Evolutionary conservation across 2,329 filamentous ascomycete genomes (phyloP).

Genomic region (Aschersonia sp.): DNA sequence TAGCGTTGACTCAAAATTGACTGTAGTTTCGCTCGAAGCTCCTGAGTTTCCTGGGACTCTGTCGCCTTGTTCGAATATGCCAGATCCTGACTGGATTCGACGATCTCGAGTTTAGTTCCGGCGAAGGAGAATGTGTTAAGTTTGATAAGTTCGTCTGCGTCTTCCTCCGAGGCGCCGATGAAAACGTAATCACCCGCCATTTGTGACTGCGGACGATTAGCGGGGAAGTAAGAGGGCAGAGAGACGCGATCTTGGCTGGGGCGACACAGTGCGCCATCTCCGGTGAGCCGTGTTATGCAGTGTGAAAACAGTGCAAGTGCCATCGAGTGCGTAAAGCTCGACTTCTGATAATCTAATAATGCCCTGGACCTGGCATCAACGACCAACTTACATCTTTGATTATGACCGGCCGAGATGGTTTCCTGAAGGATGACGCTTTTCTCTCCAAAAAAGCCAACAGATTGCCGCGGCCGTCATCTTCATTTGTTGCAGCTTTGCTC

Average conservation of each 20-base stretch:
- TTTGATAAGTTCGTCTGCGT: slow-evolving; percentile 49
- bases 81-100: slow-evolving; percentile 29
- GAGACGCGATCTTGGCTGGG: slow-evolving; percentile 1
- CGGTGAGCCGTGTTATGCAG: too few relatives aligned
- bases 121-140: slow-evolving; percentile 58
- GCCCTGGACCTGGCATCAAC: slow-evolving; percentile 12
- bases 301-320: not conserved
- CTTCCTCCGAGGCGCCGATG: slow-evolving; percentile 49
- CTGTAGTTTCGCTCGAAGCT: slow-evolving; percentile 55
- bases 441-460: slow-evolving; percentile 57
- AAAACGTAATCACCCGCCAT: slow-evolving; percentile 55
- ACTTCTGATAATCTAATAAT: slow-evolving; percentile 3
- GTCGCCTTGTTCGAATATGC: slow-evolving; percentile 21
- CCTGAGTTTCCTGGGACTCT: slow-evolving; percentile 36
- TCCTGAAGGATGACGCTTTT: slow-evolving; percentile 43
- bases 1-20: slow-evolving; percentile 64
- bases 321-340: not conserved
- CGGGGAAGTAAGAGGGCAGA: slow-evolving; percentile 19
- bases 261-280: not conserved
- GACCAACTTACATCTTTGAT: slow-evolving; percentile 63
- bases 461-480: slow-evolving; percentile 50
- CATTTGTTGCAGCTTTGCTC: slow-evolving; percentile 53
- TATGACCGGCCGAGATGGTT: slow-evolving; percentile 35
- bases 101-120: slow-evolving; percentile 43
- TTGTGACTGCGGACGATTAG: slow-evolving; percentile 57